phyloP scores from a whole-genome alignment of 441 rosid genomes.

The Breynia disticha region DNA sequence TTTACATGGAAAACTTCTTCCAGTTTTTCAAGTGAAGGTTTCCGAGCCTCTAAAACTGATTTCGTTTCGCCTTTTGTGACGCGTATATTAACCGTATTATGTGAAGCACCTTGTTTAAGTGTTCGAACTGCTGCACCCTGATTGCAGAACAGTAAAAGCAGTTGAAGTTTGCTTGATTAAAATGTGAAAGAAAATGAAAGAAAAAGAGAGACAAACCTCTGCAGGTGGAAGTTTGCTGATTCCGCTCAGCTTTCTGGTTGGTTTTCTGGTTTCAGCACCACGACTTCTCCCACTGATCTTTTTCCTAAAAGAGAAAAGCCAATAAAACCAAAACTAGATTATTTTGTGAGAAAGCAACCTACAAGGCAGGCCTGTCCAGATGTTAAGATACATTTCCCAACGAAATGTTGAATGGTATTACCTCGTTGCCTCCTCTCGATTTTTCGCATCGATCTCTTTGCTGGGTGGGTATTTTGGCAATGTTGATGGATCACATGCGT shows the following conservation, averaged over 20 bases:
- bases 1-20: constrained; percentile 65
- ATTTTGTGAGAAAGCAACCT: too few species aligned
- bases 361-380: too few species aligned
- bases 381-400: too few species aligned
- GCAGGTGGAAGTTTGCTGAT: constrained; percentile 18
- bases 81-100: constrained; percentile 19
- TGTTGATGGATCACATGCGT: constrained; percentile 73
- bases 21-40: constrained; percentile 35
- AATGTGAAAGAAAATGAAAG: constrained; percentile 1
- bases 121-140: constrained; percentile 39
- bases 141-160: constrained; percentile 13
- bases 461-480: constrained; percentile 85
- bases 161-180: constrained; percentile 8
- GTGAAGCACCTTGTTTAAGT: constrained; percentile 24
- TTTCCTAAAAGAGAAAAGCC: constrained; percentile 37
- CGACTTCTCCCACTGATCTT: constrained; percentile 34
- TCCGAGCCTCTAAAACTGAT: constrained; percentile 33
- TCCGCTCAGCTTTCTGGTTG: constrained; percentile 29
- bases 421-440: constrained; percentile 67
- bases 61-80: constrained; percentile 26
- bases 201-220: constrained; percentile 40
- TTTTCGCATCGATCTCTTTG: constrained; percentile 86
- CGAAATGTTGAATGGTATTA: too few species aligned
- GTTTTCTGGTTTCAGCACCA: constrained; percentile 43
- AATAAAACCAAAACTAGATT: too few species aligned